Conservation (phyloP, 169 alveolate genomes). For the Plasmodium falciparum region DNA sequence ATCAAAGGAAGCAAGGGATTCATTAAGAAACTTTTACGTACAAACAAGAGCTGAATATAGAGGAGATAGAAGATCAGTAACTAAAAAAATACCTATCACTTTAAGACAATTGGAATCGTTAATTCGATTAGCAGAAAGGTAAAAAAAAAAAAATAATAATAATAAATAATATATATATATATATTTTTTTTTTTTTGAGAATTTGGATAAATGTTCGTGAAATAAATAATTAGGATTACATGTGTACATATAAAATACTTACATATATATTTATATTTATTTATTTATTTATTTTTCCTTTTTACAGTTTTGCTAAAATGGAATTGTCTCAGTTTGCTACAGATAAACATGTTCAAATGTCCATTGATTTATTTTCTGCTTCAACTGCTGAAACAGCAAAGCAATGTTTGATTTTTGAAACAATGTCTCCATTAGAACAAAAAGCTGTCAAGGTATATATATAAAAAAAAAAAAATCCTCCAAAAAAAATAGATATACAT, state of each 20-base stretch:
- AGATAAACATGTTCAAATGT: conserved; percentile 92
- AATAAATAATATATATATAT: background rate
- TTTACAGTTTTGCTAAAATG: conserved; percentile 90
- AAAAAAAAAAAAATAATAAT: background rate
- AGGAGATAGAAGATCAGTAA: conserved; percentile 88
- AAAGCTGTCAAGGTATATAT: conserved; percentile 82
- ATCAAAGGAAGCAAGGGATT: conserved; percentile 95
- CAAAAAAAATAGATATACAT: too few species aligned
- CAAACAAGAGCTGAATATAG: conserved; percentile 91
- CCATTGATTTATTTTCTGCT: conserved; percentile 90
- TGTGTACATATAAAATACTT: background rate
- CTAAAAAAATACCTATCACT: conserved; percentile 96
- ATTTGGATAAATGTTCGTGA: background rate
- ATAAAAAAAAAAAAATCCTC: background rate
- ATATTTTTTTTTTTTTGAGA: background rate
- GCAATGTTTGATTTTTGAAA: conserved; percentile 86
- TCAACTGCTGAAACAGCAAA: conserved; percentile 93
- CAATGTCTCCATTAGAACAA: conserved; percentile 89
- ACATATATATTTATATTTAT: background rate
- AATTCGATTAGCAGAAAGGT: conserved; percentile 95
- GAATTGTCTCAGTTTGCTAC: conserved; percentile 90
- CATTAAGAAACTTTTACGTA: conserved; percentile 96
- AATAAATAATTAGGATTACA: background rate
- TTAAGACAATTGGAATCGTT: conserved; percentile 99
- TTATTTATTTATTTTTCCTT: conserved; percentile 1